A percentile compares a stretch with the other conserved stretches of the same genome.
Conservation (phyloP, 2,329 filamentous ascomycete species). For the Venturia aucupariae region DNA sequence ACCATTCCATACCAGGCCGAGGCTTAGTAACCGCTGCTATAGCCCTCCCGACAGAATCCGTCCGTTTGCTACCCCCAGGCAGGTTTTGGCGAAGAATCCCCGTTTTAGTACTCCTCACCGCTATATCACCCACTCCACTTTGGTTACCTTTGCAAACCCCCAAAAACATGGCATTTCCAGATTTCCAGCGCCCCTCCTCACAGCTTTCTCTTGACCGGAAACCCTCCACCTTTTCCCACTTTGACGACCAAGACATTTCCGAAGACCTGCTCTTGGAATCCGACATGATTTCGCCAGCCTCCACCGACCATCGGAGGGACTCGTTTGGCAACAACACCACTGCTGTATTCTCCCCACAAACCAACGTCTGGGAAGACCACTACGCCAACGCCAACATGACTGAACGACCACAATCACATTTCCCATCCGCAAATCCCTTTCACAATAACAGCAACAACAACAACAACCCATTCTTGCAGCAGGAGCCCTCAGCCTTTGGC, state of each 20-base stretch:
- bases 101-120: conserved; percentile 10
- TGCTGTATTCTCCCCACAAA: conserved; percentile 44
- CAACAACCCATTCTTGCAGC: conserved; percentile 55
- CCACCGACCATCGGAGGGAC: conserved; percentile 30
- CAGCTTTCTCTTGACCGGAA: conserved; percentile 29
- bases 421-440: conserved; percentile 33
- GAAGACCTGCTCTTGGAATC: conserved; percentile 44
- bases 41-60: conserved; percentile 9
- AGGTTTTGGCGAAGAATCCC: conserved; percentile 11
- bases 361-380: conserved; percentile 40
- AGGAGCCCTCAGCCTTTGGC: conserved; percentile 35
- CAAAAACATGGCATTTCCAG: conserved; percentile 28
- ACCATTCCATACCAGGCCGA: background rate
- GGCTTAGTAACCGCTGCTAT: conserved; percentile 13
- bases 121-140: conserved; percentile 12
- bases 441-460: conserved; percentile 40
- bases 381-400: conserved; percentile 28
- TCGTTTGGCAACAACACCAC: conserved; percentile 39
- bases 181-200: conserved; percentile 29
- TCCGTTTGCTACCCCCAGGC: conserved; percentile 10
- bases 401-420: conserved; percentile 28
- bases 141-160: background rate
- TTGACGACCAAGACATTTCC: conserved; percentile 44
- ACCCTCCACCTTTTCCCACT: conserved; percentile 24
- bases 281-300: conserved; percentile 39